phyloP scores from a whole-genome alignment of 768 basidiomycete genomes.

The Suillus lakei region DNA sequence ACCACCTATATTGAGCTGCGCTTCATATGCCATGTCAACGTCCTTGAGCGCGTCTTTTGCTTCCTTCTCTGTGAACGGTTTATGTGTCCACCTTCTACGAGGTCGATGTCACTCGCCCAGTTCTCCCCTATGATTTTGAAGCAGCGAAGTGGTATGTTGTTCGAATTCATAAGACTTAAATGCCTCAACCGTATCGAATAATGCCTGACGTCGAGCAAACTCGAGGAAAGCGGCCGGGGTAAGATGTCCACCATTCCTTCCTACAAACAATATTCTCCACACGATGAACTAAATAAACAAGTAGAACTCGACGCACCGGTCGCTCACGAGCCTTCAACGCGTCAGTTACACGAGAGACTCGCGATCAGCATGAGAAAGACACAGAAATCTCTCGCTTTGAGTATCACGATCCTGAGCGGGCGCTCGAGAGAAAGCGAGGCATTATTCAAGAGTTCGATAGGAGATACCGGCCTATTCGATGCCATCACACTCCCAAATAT shows the following conservation, averaged over 20 bases:
- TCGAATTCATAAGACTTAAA: constrained; percentile 59
- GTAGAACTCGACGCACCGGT: constrained; percentile 52
- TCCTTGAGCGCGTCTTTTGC: constrained; percentile 31
- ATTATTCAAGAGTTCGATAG: constrained; percentile 43
- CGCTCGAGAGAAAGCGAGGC: constrained; percentile 6
- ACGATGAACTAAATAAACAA: neutral
- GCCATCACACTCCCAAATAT: too few species aligned
- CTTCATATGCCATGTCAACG: too few species aligned
- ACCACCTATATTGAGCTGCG: too few species aligned
- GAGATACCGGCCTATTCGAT: too few species aligned
- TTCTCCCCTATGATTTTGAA: constrained; percentile 56
- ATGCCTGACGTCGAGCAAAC: constrained; percentile 43
- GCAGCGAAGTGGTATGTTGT: constrained; percentile 50
- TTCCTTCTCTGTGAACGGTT: constrained; percentile 49
- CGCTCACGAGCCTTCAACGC: constrained; percentile 64
- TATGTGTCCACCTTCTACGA: constrained; percentile 61
- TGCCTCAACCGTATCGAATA: constrained; percentile 61
- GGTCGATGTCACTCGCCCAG: constrained; percentile 58
- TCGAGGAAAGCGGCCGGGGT: constrained; percentile 52
- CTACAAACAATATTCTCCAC: constrained; percentile 36
- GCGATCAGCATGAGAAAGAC: constrained; percentile 33
- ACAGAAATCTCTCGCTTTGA: constrained; percentile 91
- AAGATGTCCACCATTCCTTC: constrained; percentile 81
- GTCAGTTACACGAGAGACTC: constrained; percentile 8
- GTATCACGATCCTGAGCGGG: constrained; percentile 59